A percentile compares a stretch with the other conserved stretches of the same genome.
Evolutionary conservation across 345 rosid genomes (phyloP).

Genomic region (Mercurialis annua): DNA sequence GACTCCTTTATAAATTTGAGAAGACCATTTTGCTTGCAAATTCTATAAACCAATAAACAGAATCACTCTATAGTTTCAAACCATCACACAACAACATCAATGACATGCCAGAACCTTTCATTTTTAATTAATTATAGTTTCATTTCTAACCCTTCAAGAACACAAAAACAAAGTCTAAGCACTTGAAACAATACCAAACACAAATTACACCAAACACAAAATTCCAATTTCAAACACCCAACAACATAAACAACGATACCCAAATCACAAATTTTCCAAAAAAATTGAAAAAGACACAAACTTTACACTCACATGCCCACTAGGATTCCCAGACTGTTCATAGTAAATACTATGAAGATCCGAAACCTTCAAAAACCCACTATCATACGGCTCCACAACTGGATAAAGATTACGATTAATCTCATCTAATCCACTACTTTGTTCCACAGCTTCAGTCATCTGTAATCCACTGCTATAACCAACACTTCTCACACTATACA

Average conservation of each 20-base stretch:
- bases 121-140: neutral
- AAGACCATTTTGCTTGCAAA: neutral
- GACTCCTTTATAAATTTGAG: neutral
- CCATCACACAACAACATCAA: neutral
- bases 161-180: neutral
- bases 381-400: slow-evolving; percentile 59
- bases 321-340: slow-evolving; percentile 93
- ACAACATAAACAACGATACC: no score
- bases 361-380: slow-evolving; percentile 76
- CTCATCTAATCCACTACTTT: slow-evolving; percentile 32
- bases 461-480: slow-evolving; percentile 31
- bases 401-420: slow-evolving; percentile 52
- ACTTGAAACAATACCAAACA: no score
- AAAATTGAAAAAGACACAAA: neutral
- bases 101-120: neutral
- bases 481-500: slow-evolving; percentile 25
- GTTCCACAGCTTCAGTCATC: slow-evolving; percentile 40
- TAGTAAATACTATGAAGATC: slow-evolving; percentile 69
- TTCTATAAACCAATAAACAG: neutral
- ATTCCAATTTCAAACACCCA: neutral
- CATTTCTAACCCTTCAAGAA: neutral
- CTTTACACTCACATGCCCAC: slow-evolving; percentile 61
- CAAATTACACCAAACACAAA: neutral
- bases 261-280: neutral
- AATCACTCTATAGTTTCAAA: neutral